Percentiles rank a stretch among this genome's conserved stretches.
Conservation (phyloP, 257 asterid genomes). For the Nemophila menziesii region DNA sequence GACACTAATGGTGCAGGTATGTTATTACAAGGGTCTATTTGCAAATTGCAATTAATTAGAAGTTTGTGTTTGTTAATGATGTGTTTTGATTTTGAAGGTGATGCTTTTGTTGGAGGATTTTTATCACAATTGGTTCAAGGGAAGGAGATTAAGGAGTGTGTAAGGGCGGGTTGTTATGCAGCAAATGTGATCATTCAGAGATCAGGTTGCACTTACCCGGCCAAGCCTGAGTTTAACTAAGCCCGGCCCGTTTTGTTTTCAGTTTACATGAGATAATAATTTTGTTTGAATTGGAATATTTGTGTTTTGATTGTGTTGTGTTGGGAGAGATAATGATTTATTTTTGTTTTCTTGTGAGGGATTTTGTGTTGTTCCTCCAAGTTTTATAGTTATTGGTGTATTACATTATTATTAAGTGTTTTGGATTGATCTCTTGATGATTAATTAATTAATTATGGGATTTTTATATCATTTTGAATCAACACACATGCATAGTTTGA, state of each 20-base stretch:
- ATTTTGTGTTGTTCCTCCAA: not conserved
- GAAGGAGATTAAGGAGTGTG: slow-evolving; percentile 55
- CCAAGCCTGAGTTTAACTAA: slow-evolving; percentile 61
- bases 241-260: not conserved
- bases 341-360: slow-evolving; percentile 6
- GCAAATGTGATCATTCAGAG: slow-evolving; percentile 77
- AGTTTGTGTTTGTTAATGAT: not conserved
- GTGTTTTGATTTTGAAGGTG: slow-evolving; percentile 28
- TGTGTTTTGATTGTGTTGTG: slow-evolving; percentile 10
- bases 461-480: too few relatives aligned
- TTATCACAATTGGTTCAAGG: slow-evolving; percentile 60
- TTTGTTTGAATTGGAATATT: slow-evolving; percentile 7
- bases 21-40: slow-evolving; percentile 1
- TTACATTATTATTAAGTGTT: too few relatives aligned
- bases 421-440: too few relatives aligned
- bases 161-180: slow-evolving; percentile 63
- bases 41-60: not conserved
- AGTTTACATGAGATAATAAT: not conserved
- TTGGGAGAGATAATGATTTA: slow-evolving; percentile 8
- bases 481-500: too few relatives aligned
- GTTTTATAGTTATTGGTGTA: too few relatives aligned
- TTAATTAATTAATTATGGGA: too few relatives aligned
- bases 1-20: slow-evolving; percentile 95
- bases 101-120: slow-evolving; percentile 85
- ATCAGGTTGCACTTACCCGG: slow-evolving; percentile 84